Base-by-base conservation (phyloP, 345 rosid genomes). In the Linum tenue region DNA sequence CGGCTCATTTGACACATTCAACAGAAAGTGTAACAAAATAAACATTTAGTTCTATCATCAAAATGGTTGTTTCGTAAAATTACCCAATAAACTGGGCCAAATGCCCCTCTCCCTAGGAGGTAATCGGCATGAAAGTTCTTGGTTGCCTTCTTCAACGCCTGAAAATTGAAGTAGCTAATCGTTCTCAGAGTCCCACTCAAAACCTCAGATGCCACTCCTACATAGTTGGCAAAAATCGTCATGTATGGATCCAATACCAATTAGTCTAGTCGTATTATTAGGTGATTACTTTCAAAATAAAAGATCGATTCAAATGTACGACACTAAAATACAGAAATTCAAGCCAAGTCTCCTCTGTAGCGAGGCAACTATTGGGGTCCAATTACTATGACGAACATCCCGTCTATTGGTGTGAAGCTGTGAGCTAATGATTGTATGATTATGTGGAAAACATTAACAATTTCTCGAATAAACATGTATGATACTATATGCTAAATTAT, bases 81-180 rank as follows among this genome's bases (percentile, higher is more conserved):
- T 77, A 85, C 90, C 83, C 70, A 70, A 65, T 83, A 84, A 48
- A 86, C 89, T 0, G 89, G 82, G 15, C 89, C 89, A 41, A 86
- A 84, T 72, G 87, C 92, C 62, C 87, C 92, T 42, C 70, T 79
- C 58, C 92, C 87, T 6, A 80, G 85, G 57, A 84, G 86, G 74
- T 84, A 75, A 55, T 66, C 43, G 6, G 82, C 67, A 66, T 81
- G 72, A 68, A 86, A 86, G 62, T 79, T 77, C 58, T 76, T 80
- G 59, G 92, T 84, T 55, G 89, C 87, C 64, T 71, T 86, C 86
- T 83, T 84, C 67, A 87, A 60, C 17, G 79, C 80, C n/a, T 60
- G 72, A 59, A 79, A 83, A 61, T 83, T 82, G 58, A 84, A 87
- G 48, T 74, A 71, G 68, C 71, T 83, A 60, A 83, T 67, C 0